phyloP scores from a whole-genome alignment of 2,329 filamentous ascomycete species.

The Aspergillus thermomutatus region DNA sequence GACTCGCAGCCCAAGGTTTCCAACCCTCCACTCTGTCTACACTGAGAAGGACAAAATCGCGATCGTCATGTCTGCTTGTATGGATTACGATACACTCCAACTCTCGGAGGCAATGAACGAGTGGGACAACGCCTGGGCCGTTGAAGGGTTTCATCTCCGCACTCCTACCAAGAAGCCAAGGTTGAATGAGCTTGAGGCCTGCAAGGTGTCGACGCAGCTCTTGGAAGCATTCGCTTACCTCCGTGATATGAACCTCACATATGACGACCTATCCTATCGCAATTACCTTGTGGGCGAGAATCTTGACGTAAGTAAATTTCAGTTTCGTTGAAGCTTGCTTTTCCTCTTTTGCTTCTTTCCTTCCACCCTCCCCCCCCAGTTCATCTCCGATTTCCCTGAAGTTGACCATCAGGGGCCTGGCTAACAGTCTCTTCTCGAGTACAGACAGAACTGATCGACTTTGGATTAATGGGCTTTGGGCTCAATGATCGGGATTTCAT shows the following conservation, averaged over 20 bases:
- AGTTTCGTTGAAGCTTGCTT: not conserved
- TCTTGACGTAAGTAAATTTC: slow-evolving; percentile 8
- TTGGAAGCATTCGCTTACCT: slow-evolving; percentile 26
- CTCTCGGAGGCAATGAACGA: not conserved
- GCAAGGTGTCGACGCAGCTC: slow-evolving; percentile 29
- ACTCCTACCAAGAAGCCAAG: slow-evolving; percentile 14
- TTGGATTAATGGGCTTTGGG: slow-evolving; percentile 3
- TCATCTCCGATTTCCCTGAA: not conserved
- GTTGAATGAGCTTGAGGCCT: slow-evolving; percentile 22
- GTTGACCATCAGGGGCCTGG: not conserved
- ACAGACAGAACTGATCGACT: slow-evolving; percentile 18
- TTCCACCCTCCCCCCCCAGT: not conserved
- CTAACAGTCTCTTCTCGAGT: not conserved
- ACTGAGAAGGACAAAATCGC: slow-evolving; percentile 18
- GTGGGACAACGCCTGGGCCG: slow-evolving; percentile 9
- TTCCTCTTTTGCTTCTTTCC: not conserved
- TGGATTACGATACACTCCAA: slow-evolving; percentile 14
- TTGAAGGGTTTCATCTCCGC: slow-evolving; percentile 3
- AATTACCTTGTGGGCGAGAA: slow-evolving; percentile 30
- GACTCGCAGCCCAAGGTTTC: slow-evolving; percentile 23
- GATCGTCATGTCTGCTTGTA: slow-evolving; percentile 28
- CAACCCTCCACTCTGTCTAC: slow-evolving; percentile 27
- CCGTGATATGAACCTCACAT: slow-evolving; percentile 26
- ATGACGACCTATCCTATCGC: slow-evolving; percentile 26
- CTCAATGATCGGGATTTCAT: slow-evolving; percentile 12